These are phyloP conservation scores for Picea engelmannii DNA, from an alignment of 83 land plant genomes.

Conservation along the genomic window DNA sequence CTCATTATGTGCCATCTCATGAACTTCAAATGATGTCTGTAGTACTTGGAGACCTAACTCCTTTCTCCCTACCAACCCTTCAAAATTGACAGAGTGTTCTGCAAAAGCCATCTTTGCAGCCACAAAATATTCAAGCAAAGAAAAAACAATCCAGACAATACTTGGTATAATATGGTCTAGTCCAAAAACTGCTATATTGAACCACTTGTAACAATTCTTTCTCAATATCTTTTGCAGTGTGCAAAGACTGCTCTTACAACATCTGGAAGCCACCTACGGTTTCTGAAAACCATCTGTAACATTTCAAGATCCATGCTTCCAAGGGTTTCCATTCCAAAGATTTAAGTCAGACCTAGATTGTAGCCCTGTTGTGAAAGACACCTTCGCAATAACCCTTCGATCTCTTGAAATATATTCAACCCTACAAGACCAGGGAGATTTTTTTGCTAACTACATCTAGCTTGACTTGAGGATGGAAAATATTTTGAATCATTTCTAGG, in stretches of 20 bases:
- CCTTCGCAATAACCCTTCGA: too few relatives aligned
- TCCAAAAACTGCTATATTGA: conserved; percentile 68
- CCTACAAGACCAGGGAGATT: too few relatives aligned
- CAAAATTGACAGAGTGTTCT: conserved; percentile 14
- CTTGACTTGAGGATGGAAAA: too few relatives aligned
- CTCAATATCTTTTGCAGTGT: conserved; percentile 46
- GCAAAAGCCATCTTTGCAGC: conserved; percentile 14
- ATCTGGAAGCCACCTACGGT: conserved; percentile 59
- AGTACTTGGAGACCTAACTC: conserved; percentile 63
- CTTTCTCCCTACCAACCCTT: conserved; percentile 50
- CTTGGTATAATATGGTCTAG: conserved; percentile 88
- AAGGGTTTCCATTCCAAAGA: too few relatives aligned
- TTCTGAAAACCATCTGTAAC: conserved; percentile 35
- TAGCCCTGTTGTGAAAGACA: too few relatives aligned
- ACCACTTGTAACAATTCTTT: conserved; percentile 65
- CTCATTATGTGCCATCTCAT: conserved; percentile 94
- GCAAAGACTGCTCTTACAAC: conserved; percentile 48
- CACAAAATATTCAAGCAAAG: conserved; percentile 59
- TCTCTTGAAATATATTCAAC: too few relatives aligned
- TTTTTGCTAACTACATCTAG: too few relatives aligned
- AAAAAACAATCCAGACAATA: conserved; percentile 71
- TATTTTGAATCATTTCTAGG: too few relatives aligned
- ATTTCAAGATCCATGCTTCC: too few relatives aligned
- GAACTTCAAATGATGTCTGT: conserved; percentile 66
- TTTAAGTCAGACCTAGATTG: too few relatives aligned